Conservation (phyloP, 1,284 basidiomycete genomes). For the Cronartium quercuum region DNA sequence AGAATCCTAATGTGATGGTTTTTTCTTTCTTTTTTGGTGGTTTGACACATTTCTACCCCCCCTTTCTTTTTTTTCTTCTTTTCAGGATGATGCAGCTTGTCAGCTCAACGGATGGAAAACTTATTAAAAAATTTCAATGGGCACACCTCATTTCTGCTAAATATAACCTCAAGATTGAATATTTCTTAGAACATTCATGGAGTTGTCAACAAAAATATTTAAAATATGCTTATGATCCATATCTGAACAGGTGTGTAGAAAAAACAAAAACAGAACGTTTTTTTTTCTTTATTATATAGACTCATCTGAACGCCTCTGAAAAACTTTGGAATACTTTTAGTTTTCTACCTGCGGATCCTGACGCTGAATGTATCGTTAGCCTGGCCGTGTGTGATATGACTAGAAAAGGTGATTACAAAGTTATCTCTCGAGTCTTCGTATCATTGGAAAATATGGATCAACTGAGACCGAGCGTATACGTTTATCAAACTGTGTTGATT, state of each 20-base stretch:
- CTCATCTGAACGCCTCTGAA: not conserved
- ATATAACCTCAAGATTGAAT: slow-evolving; percentile 27
- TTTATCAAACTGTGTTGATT: not conserved
- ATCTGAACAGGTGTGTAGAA: slow-evolving; percentile 20
- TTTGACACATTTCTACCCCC: not conserved
- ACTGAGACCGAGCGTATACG: not conserved
- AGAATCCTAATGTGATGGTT: not conserved
- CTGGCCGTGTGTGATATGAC: slow-evolving; percentile 39
- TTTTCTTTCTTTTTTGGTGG: not conserved
- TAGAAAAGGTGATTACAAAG: slow-evolving; percentile 20
- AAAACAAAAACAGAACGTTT: too few species aligned
- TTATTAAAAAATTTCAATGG: slow-evolving; percentile 19
- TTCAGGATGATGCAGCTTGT: slow-evolving; percentile 32
- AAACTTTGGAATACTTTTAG: not conserved
- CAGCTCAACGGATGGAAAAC: slow-evolving; percentile 12
- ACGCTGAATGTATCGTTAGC: slow-evolving; percentile 37
- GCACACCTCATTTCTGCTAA: slow-evolving; percentile 17
- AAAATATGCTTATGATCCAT: slow-evolving; percentile 31
- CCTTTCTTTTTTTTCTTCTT: not conserved
- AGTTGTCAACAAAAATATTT: slow-evolving; percentile 35
- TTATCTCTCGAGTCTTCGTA: not conserved
- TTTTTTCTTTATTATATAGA: not conserved
- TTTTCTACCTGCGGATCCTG: slow-evolving; percentile 18
- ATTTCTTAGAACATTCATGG: slow-evolving; percentile 37
- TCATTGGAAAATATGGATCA: not conserved